Evolutionary conservation across 2,329 filamentous ascomycete species (phyloP).

Genomic region (Sordariomycetes sp.): DNA sequence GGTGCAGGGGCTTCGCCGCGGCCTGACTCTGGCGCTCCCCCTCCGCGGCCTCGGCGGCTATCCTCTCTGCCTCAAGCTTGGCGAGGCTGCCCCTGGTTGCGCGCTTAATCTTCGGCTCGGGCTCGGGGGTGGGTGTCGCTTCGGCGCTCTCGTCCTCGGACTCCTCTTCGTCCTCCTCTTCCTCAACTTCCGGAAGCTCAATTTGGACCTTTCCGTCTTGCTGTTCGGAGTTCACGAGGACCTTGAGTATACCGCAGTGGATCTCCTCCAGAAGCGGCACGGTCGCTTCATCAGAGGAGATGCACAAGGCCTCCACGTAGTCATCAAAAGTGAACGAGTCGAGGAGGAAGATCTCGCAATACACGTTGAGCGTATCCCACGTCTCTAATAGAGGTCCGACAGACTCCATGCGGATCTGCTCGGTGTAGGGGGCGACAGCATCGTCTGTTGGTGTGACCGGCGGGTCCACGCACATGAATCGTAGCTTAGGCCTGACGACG

Average conservation of each 20-base stretch:
- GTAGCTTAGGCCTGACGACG: constrained; percentile 57
- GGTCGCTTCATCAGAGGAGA: constrained; percentile 57
- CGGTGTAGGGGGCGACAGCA: constrained; percentile 7
- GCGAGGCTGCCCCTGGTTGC: constrained; percentile 78
- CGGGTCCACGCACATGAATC: constrained; percentile 60
- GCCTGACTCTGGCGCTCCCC: constrained; percentile 35
- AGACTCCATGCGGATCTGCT: constrained; percentile 64
- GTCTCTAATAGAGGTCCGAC: constrained; percentile 79
- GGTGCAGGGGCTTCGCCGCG: constrained; percentile 36
- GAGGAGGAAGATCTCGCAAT: constrained; percentile 83
- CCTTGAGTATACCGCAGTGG: constrained; percentile 82
- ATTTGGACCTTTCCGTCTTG: constrained; percentile 72
- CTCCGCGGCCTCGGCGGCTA: constrained; percentile 46
- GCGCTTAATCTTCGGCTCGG: constrained; percentile 53
- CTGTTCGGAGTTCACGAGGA: constrained; percentile 62
- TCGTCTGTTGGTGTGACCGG: constrained; percentile 32
- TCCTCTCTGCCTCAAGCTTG: constrained; percentile 60
- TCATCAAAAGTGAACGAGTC: constrained; percentile 98
- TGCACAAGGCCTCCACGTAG: constrained; percentile 76
- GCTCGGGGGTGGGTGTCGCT: constrained; percentile 51
- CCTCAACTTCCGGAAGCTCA: constrained; percentile 60
- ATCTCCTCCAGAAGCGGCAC: constrained; percentile 84
- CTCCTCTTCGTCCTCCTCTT: constrained; percentile 55
- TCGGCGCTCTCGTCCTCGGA: constrained; percentile 44
- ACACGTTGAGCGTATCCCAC: constrained; percentile 97